These are phyloP conservation scores for Beauveria medogensis DNA, from an alignment of 2,329 filamentous ascomycete species.

Conservation along the genomic window DNA sequence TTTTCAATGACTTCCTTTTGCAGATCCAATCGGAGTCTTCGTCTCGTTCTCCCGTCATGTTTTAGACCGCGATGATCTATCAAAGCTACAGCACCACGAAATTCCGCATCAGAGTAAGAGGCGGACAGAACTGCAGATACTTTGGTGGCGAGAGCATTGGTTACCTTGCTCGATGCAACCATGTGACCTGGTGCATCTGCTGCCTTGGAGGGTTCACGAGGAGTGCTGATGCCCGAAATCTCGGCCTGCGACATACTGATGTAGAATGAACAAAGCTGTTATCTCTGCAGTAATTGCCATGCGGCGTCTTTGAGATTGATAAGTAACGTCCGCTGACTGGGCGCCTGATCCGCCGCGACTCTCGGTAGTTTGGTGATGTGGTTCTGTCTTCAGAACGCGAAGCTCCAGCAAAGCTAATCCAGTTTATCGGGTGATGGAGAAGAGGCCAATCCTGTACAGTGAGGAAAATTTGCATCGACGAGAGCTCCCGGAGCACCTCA, in stretches of 20 bases:
- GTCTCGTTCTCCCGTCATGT: conserved; percentile 71
- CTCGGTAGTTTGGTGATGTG: not conserved
- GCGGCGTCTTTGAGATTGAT: not conserved
- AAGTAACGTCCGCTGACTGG: not conserved
- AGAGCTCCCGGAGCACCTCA: too few species aligned
- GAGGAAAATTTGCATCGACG: too few species aligned
- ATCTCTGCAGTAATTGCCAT: not conserved
- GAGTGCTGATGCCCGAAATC: not conserved
- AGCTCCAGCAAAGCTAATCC: not conserved
- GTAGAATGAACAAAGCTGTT: not conserved
- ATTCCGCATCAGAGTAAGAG: conserved; percentile 87
- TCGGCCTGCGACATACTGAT: not conserved
- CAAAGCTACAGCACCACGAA: conserved; percentile 72
- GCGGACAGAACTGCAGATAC: conserved; percentile 80
- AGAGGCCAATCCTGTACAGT: too few species aligned
- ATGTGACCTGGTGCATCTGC: conserved; percentile 4
- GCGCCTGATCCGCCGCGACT: not conserved
- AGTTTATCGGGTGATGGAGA: too few species aligned
- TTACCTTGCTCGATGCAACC: conserved; percentile 24
- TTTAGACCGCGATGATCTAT: conserved; percentile 63
- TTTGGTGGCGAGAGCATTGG: conserved; percentile 69
- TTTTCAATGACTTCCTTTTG: conserved; percentile 90
- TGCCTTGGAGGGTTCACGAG: not conserved
- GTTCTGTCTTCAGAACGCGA: not conserved
- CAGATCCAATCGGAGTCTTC: conserved; percentile 71